Base-by-base conservation (phyloP, 495 filamentous ascomycete species). In the Staphylotrichum longicolle region DNA sequence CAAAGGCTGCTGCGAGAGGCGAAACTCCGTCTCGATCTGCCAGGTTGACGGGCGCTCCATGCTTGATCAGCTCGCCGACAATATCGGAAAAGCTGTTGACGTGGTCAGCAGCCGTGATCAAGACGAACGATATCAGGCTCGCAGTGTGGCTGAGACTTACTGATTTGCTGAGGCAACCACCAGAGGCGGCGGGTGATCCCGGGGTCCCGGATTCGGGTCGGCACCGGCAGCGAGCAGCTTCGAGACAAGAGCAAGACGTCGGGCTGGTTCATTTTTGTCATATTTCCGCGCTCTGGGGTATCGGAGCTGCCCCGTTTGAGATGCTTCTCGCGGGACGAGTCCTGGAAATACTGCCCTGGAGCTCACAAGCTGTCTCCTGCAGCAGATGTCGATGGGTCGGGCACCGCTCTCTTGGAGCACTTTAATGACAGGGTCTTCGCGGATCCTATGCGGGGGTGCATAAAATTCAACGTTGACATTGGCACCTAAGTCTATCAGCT, bases 381-480 rank as follows among this genome's bases (percentile, higher is more conserved):
- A 40, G 1, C 40, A 57, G 10, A 46, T 49, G 20, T 61, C 59
- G 34, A 61, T 46, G n/a, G 59, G 59, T 20, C 59, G 45, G 40
- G 46, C 7, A 42, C 32, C 15, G 7, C 5, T 10, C 7, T 6
- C 44, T n/a, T 5, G 12, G n/a, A 40, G 20, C 7, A n/a, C 7
- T 10, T 3, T 3, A 10, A 7, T 48, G 34, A 4, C n/a, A 20
- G 10, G 8, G 12, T 40, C 30, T 1, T 33, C 4, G 37, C 11
- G 11, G 14, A 54, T 7, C 20, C 32, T 2, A 7, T 5, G 2
- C 12, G 48, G 58, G 12, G 37, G 2, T 20, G 41, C 20, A 20
- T 37, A 34, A n/a, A 37, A 49, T 10, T 2, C 27, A 8, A 48
- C 40, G 42, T 61, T 61, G n/a, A 54, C 48, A 30, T 47, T 40